Percentiles rank a stretch among this genome's conserved stretches.
These are phyloP conservation scores for Colletotrichum endophyticum DNA, from an alignment of 2,329 filamentous ascomycete genomes.

Conservation along the genomic window DNA sequence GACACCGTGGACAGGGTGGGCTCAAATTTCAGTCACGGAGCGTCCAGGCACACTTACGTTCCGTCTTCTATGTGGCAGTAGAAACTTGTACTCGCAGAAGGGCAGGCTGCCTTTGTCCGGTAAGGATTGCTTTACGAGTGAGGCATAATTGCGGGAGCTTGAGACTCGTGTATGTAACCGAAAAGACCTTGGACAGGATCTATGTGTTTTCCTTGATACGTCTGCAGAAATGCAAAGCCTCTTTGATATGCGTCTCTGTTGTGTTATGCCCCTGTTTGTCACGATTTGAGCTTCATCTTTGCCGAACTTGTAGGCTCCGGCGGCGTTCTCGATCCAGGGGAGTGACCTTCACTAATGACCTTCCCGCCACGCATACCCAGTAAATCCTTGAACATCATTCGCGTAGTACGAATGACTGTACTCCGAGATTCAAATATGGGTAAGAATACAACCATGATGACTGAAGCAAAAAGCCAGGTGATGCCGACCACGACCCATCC, in stretches of 20 bases:
- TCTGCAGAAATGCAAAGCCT: not conserved
- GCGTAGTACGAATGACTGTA: slow-evolving; percentile 11
- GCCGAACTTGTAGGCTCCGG: slow-evolving; percentile 4
- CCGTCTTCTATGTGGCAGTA: not conserved
- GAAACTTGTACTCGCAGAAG: not conserved
- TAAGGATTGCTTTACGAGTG: rapidly evolving
- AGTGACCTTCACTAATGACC: not conserved
- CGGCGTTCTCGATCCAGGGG: not conserved
- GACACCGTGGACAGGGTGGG: not conserved
- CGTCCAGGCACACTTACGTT: not conserved
- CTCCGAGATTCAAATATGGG: slow-evolving; percentile 19
- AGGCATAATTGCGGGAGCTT: not conserved
- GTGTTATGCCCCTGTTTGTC: rapidly evolving
- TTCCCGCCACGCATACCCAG: not conserved
- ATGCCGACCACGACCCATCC: slow-evolving; percentile 76
- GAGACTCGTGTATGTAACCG: not conserved
- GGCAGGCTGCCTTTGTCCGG: rapidly evolving
- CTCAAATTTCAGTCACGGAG: not conserved
- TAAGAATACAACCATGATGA: slow-evolving; percentile 19
- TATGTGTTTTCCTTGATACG: not conserved
- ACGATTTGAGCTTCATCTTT: not conserved
- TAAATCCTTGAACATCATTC: slow-evolving; percentile 18
- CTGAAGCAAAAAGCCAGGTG: slow-evolving; percentile 66
- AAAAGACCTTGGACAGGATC: not conserved
- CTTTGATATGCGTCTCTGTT: not conserved